phyloP scores from a whole-genome alignment of 1,139 yeast genomes.

The Geotrichum siamense region DNA sequence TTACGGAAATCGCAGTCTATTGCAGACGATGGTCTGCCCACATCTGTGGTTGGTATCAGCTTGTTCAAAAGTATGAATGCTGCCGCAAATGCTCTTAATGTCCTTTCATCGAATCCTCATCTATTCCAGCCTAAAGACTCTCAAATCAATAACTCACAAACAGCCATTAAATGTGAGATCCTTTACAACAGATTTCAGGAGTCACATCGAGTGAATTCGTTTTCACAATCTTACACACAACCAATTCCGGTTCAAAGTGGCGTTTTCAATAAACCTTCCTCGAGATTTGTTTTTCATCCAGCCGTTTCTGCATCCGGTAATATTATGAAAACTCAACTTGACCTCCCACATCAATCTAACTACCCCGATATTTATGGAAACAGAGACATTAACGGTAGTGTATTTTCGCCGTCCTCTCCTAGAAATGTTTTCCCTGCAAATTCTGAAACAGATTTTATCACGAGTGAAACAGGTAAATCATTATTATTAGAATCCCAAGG shows the following conservation, averaged over 20 bases:
- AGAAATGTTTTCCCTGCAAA: slow-evolving; percentile 26
- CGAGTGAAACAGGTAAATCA: slow-evolving; percentile 28
- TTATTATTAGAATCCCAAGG: slow-evolving; percentile 30
- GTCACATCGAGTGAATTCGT: neutral
- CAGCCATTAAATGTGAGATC: slow-evolving; percentile 26
- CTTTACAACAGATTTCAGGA: slow-evolving; percentile 20
- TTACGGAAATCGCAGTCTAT: slow-evolving; percentile 36
- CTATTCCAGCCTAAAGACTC: slow-evolving; percentile 42
- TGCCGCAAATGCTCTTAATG: slow-evolving; percentile 64
- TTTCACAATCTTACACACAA: slow-evolving; percentile 7
- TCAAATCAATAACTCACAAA: slow-evolving; percentile 16
- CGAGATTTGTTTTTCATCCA: slow-evolving; percentile 17
- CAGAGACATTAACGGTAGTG: slow-evolving; percentile 17
- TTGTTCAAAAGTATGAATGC: slow-evolving; percentile 56
- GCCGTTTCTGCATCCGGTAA: slow-evolving; percentile 14
- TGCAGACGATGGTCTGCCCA: slow-evolving; percentile 32
- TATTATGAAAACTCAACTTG: slow-evolving; percentile 12
- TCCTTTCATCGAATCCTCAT: slow-evolving; percentile 56
- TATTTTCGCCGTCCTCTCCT: slow-evolving; percentile 31
- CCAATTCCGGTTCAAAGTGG: slow-evolving; percentile 6
- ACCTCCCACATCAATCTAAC: slow-evolving; percentile 19
- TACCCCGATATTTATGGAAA: slow-evolving; percentile 18
- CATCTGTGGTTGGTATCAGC: slow-evolving; percentile 46
- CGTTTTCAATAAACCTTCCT: slow-evolving; percentile 8
- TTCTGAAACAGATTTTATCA: slow-evolving; percentile 12